Base-by-base conservation (phyloP, 768 basidiomycete species). In the Pleurotus tuber-regium region DNA sequence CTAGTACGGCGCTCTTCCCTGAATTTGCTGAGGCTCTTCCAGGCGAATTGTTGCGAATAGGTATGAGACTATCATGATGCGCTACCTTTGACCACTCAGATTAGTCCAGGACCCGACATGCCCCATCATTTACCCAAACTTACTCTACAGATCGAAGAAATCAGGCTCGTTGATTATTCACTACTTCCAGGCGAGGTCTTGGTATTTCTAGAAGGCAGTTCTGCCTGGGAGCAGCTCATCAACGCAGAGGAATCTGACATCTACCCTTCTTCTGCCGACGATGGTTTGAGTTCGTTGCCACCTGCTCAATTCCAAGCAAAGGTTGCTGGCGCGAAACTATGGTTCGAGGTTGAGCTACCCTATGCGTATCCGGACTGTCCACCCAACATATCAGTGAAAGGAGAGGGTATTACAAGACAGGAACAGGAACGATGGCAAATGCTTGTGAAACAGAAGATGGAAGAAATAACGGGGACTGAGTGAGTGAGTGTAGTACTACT, bases 181-280 rank as follows among this genome's bases (percentile, higher is more conserved):
- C 73, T 89, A 1, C 71, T 90, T 9, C 83, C 84, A 0, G 77
- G 72, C 4, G 87, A 90, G 69, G 25, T 59, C 2, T 59, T 85
- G 38, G 46, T 62, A 0, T 81, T 84, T 47, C 52, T 71, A 2
- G 73, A 76, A 4, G 73, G 77, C 40, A 52, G 63, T 18, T 59
- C 61, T 42, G 46, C 51, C 16, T 66, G 64, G 73, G 53, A 33
- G 52, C 44, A 52, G n/a, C 55, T 61, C 39, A 52, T 66, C 41
- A 39, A 52, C 51, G 38, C 58, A 26, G 53, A 26, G 39, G 21
- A 31, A 9, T 36, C 36, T 3, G 51, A 14, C 12, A 10, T 25
- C 38, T 18, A 31, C 23, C 16, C 28, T 12, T 28, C 29, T 2
- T 35, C 42, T 58, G 4, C 28, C 25, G 11, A 26, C 64, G 2